A percentile compares a stretch with the other conserved stretches of the same genome.
Evolutionary conservation across 2,329 filamentous ascomycete genomes (phyloP).

Genomic region (Fusarium euwallaceae): DNA sequence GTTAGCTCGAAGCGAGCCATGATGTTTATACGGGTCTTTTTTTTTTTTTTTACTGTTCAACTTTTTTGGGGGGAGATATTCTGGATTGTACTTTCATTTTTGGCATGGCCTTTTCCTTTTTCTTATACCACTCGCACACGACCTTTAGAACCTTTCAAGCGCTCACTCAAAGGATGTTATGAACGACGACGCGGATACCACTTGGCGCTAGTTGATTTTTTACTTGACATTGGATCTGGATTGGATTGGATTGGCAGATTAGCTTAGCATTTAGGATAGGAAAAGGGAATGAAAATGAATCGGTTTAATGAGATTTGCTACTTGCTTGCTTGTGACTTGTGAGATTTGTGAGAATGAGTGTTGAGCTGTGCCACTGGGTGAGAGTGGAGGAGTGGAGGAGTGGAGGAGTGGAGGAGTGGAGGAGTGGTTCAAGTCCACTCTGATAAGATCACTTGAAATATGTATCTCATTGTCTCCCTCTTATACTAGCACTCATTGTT

Average conservation of each 20-base stretch:
- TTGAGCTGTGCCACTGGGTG: not conserved
- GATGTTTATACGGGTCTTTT: constrained; percentile 33
- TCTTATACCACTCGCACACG: constrained; percentile 37
- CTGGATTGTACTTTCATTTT: constrained; percentile 24
- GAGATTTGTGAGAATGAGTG: not conserved
- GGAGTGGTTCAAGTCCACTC: not conserved
- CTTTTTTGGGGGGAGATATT: constrained; percentile 3
- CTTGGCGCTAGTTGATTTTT: constrained; percentile 31
- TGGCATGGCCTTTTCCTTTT: not conserved
- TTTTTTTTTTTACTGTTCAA: constrained; percentile 7
- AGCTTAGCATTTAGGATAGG: constrained; percentile 41
- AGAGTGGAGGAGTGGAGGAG: not conserved
- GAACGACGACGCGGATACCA: constrained; percentile 39
- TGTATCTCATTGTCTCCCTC: not conserved
- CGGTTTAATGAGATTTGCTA: not conserved
- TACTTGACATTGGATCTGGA: constrained; percentile 13
- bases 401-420: not conserved
- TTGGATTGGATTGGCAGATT: constrained; percentile 20
- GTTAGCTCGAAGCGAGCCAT: constrained; percentile 46
- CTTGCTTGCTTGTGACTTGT: not conserved
- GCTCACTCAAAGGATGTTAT: constrained; percentile 27
- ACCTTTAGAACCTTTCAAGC: constrained; percentile 35
- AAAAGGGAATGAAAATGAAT: constrained; percentile 36
- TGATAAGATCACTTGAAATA: not conserved
- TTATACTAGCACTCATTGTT: too few relatives aligned